Evolutionary conservation across 1,139 yeast genomes (phyloP), one percentile per base, ranked within the genome.

Genomic region (Pichia sp.): DNA sequence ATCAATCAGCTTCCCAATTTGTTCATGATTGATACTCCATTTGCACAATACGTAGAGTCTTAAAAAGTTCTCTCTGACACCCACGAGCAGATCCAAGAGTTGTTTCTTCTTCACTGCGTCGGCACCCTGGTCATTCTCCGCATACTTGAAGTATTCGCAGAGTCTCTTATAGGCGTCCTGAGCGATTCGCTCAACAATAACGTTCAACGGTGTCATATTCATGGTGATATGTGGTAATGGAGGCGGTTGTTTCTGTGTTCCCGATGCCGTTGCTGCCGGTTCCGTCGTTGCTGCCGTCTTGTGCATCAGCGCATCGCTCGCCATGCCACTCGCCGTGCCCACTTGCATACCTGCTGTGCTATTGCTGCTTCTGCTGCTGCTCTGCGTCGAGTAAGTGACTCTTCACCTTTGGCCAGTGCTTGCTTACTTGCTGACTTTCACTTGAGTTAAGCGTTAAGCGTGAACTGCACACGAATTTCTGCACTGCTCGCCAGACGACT

Each of bases 31-130:
- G 22, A 72, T 68, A 1, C 94, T 75, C 97, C 97, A 91, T 58
- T 87, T 87, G 31, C 82, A 74, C 33, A 91, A 62, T 5, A 94
- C 94, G 48, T 85, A 87, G 3, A 88, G 59, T 55, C 88, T 79
- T 44, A 87, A 71, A 51, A 81, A 85, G 51, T 87, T 93, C 49
- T 85, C 87, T 38, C 97, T 70, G 29, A 86, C 63, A 26, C 68
- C 64, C 8, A 87, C 80, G 30, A 88, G 66, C 39, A 81, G 62
- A 33, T 80, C 77, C 30, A 91, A 62, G 37, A 91, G 71, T 38
- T 70, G 68, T 43, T 75, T 72, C 60, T 87, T 87, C 44, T 85
- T 74, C 8, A 63, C 61, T 22, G 72, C 66, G 48, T 85, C 88
- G 3, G 73, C 59, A 26, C 72, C 73, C 2, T 50, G 32, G 10